These are phyloP conservation scores for Geotrichum europaeum DNA, from an alignment of 1,139 yeast genomes.

Conservation along the genomic window DNA sequence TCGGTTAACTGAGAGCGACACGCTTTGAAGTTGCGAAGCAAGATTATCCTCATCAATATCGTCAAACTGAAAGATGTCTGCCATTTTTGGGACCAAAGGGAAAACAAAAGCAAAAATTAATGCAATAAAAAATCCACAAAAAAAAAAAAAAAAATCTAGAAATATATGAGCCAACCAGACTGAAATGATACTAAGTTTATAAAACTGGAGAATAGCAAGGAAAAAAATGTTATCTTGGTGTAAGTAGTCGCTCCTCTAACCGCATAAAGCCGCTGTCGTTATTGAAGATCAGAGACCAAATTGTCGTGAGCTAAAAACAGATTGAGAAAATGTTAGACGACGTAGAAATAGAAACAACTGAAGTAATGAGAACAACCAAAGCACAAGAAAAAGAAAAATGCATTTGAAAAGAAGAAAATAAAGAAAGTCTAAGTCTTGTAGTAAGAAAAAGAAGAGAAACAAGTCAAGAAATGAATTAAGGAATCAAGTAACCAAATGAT, in stretches of 20 bases:
- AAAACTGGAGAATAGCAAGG: not conserved
- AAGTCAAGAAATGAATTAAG: not conserved
- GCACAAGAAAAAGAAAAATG: not conserved
- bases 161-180: not conserved
- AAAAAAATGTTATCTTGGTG: not conserved
- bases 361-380: not conserved
- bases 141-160: not conserved
- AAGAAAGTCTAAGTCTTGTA: not conserved
- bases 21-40: constrained; percentile 1
- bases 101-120: constrained; percentile 33
- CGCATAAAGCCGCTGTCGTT: not conserved
- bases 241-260: not conserved
- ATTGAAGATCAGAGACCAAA: not conserved
- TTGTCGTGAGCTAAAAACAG: not conserved
- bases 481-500: constrained; percentile 10
- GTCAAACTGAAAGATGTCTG: constrained; percentile 22
- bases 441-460: not conserved
- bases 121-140: not conserved
- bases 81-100: constrained; percentile 12
- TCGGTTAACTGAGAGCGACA: constrained; percentile 2
- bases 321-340: not conserved
- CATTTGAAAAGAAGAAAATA: not conserved
- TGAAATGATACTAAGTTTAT: not conserved
- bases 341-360: not conserved
- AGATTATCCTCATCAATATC: constrained; percentile 12